Base-by-base conservation (phyloP, 2,329 filamentous ascomycete genomes). In the Paraconiothyrium brasiliense region DNA sequence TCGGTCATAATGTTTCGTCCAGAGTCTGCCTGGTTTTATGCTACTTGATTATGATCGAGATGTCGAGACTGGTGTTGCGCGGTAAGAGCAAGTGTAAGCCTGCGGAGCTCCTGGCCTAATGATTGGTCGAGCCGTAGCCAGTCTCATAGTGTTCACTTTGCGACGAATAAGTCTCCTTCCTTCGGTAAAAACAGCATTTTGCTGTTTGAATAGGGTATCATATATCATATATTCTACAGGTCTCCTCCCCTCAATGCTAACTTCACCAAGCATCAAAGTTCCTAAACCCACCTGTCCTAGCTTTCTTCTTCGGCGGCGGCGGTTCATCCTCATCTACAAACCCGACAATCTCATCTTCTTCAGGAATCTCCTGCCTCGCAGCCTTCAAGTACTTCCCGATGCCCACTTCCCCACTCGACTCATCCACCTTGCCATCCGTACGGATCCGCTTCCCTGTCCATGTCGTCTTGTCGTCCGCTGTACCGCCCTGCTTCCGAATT, bases 401-500 rank as follows among this genome's bases (percentile, higher is more conserved):
- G 3, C 83, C 83, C n/a, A 67, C 78, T 11, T 89, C 88, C 13
- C 89, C 88, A 4, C 79, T 80, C 7, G 80, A 82, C 14, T 78
- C 77, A 1, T 85, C 84, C 1, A 88, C 82, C 0, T 84, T 87
- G 0, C 89, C 90, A 71, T 90, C 87, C 1, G 83, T 85, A 30
- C 93, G 84, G 54, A 99, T 88, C 44, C 94, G 84, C 81, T 98
- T 99, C 3, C 95, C 95, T 3, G 95, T 98, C 95, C 95, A 99
- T 3, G 95, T 99, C 2, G 92, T 90, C 75, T 87, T 88, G 71
- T 98, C 93, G 73, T 97, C 94, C 57, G 96, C 94, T 1, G 89
- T 91, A 2, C 91, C 92, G 32, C 92, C 92, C 57, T 84, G 82
- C 59, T 83, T 82, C 72, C 84, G 83, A 11, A 92, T 83, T 68